A percentile compares a stretch with the other conserved stretches of the same genome.
Conservation (phyloP, 306 rosid genomes). For the Biancaea sappan region DNA sequence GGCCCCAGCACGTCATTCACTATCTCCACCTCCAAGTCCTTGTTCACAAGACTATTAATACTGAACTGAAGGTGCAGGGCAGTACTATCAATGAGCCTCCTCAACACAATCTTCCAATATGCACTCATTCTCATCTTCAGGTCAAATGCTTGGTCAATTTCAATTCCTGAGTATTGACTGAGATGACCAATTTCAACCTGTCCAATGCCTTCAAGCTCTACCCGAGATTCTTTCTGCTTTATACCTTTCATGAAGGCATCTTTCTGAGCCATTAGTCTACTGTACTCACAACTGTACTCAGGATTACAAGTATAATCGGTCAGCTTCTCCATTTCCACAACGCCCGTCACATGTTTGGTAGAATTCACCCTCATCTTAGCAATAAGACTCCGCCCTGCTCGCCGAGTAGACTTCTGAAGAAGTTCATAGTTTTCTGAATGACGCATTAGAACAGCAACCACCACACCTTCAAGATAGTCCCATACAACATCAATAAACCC, state of each 20-base stretch:
- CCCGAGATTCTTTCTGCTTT: not conserved
- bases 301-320: conserved; percentile 42
- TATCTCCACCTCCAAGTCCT: conserved; percentile 41
- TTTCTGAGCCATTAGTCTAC: not conserved
- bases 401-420: conserved; percentile 14
- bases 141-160: conserved; percentile 44
- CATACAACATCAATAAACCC: conserved; percentile 28
- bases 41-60: conserved; percentile 30
- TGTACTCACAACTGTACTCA: conserved; percentile 30
- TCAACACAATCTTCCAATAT: conserved; percentile 52
- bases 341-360: conserved; percentile 19
- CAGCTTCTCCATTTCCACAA: conserved; percentile 45
- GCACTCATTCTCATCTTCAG: conserved; percentile 43
- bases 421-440: conserved; percentile 39
- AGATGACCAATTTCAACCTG: conserved; percentile 24
- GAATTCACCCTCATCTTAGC: conserved; percentile 36
- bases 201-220: conserved; percentile 34
- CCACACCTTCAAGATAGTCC: conserved; percentile 31
- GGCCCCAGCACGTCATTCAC: conserved; percentile 29
- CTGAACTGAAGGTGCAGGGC: conserved; percentile 49
- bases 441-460: conserved; percentile 17
- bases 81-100: conserved; percentile 44
- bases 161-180: not conserved
- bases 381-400: conserved; percentile 27
- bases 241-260: not conserved